These are phyloP conservation scores for Trypanosomatidae sp. DNA, from an alignment of 208 protist genomes.

Conservation along the genomic window DNA sequence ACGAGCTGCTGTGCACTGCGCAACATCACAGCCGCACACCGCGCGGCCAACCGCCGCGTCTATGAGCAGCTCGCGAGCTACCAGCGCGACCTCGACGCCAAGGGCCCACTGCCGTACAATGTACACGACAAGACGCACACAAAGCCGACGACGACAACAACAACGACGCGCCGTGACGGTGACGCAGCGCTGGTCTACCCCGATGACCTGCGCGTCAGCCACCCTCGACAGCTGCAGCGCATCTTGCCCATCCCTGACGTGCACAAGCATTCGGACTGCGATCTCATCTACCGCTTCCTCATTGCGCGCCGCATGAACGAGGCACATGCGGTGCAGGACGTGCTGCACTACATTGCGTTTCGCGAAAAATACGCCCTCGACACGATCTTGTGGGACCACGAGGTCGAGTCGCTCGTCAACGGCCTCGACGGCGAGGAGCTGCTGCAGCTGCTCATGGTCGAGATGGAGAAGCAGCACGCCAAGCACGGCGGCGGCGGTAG, in stretches of 20 bases:
- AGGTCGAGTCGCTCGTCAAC: slow-evolving; percentile 24
- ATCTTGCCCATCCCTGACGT: slow-evolving; percentile 49
- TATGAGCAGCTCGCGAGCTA: slow-evolving; percentile 16
- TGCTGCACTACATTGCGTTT: slow-evolving; percentile 34
- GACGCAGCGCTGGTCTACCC: too few relatives aligned
- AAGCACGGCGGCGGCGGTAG: slow-evolving; percentile 5
- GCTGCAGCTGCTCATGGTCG: slow-evolving; percentile 13
- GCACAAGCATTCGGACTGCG: slow-evolving; percentile 59
- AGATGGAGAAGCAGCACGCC: slow-evolving; percentile 8
- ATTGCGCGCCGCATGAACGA: slow-evolving; percentile 35
- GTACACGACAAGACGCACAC: slow-evolving; percentile 9
- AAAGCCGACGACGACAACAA: not conserved
- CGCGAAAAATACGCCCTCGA: slow-evolving; percentile 39
- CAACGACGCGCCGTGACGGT: too few relatives aligned
- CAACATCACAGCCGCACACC: slow-evolving; percentile 12
- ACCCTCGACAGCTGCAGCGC: slow-evolving; percentile 16
- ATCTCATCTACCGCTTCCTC: slow-evolving; percentile 70
- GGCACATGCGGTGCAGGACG: slow-evolving; percentile 11
- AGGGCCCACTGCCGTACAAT: too few relatives aligned
- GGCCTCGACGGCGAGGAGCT: slow-evolving; percentile 35
- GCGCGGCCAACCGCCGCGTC: slow-evolving; percentile 18
- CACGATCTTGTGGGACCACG: slow-evolving; percentile 27
- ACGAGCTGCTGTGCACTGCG: slow-evolving; percentile 18
- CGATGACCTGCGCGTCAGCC: slow-evolving; percentile 12
- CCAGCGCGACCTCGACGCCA: slow-evolving; percentile 18